Evolutionary conservation across 2,329 filamentous ascomycete species (phyloP).

Genomic region (Fusarium fracticaudum): DNA sequence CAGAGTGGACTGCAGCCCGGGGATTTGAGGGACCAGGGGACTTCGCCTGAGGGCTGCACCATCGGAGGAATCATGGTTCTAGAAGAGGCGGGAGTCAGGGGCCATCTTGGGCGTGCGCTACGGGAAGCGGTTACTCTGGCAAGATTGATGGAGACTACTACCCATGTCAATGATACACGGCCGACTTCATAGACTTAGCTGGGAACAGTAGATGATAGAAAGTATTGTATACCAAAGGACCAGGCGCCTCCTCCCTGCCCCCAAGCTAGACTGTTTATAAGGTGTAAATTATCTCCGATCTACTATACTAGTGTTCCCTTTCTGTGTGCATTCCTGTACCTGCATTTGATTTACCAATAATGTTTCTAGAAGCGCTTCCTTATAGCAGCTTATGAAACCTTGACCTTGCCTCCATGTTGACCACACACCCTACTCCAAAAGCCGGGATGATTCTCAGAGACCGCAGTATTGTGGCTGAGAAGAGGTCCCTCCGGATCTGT

Average conservation of each 20-base stretch:
- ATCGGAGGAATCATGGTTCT: conserved; percentile 68
- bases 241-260: rapidly evolving
- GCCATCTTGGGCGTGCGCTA: conserved; percentile 52
- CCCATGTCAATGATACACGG: conserved; percentile 53
- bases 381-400: conserved; percentile 23
- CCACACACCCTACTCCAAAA: conserved; percentile 45
- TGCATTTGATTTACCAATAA: rapidly evolving
- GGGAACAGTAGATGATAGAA: neutral
- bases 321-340: neutral
- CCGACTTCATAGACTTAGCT: conserved; percentile 23
- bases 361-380: neutral
- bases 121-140: conserved; percentile 60
- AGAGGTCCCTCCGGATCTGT: conserved; percentile 36
- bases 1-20: conserved; percentile 64
- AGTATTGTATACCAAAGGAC: neutral
- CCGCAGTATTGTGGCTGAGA: conserved; percentile 42
- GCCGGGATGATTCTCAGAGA: conserved; percentile 45
- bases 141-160: conserved; percentile 50
- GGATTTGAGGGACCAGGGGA: conserved; percentile 66
- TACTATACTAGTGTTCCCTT: neutral
- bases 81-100: conserved; percentile 65
- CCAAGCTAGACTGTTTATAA: neutral
- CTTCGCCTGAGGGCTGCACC: conserved; percentile 68
- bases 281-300: neutral
- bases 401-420: conserved; percentile 37